Conservation (phyloP, 331 rosid genomes). For the Dryas integrifolia region DNA sequence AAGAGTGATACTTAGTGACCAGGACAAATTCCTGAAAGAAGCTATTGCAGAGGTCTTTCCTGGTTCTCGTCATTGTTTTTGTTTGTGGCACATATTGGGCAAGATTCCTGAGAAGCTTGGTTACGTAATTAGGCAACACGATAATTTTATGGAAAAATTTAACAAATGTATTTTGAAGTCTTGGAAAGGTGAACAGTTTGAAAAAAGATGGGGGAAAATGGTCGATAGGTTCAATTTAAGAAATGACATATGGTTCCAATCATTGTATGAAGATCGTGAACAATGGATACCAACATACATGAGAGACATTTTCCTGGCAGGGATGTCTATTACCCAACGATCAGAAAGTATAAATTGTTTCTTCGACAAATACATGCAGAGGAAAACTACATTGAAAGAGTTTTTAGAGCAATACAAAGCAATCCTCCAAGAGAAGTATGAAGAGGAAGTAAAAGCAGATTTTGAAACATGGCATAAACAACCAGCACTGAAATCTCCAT, state of each 20-base stretch:
- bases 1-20: slow-evolving; percentile 36
- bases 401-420: slow-evolving; percentile 35
- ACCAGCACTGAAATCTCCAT: slow-evolving; percentile 54
- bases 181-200: slow-evolving; percentile 41
- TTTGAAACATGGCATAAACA: slow-evolving; percentile 45
- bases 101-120: slow-evolving; percentile 46
- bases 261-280: slow-evolving; percentile 37
- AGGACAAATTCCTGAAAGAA: slow-evolving; percentile 41
- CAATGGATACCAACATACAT: slow-evolving; percentile 40
- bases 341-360: slow-evolving; percentile 37
- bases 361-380: slow-evolving; percentile 40
- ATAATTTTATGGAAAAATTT: slow-evolving; percentile 34
- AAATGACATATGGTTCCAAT: slow-evolving; percentile 33
- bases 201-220: slow-evolving; percentile 39
- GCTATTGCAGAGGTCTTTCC: slow-evolving; percentile 40
- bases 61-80: slow-evolving; percentile 41
- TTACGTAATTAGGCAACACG: slow-evolving; percentile 33
- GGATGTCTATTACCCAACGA: slow-evolving; percentile 39
- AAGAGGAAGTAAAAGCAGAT: slow-evolving; percentile 46
- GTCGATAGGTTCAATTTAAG: slow-evolving; percentile 35
- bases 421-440: slow-evolving; percentile 32
- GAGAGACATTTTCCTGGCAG: slow-evolving; percentile 37
- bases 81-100: slow-evolving; percentile 46
- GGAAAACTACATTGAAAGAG: slow-evolving; percentile 41
- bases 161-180: slow-evolving; percentile 43